Percentiles rank a stretch among this genome's conserved stretches.
Conservation (phyloP, 2,329 filamentous ascomycete species). For the Tolypocladium album region DNA sequence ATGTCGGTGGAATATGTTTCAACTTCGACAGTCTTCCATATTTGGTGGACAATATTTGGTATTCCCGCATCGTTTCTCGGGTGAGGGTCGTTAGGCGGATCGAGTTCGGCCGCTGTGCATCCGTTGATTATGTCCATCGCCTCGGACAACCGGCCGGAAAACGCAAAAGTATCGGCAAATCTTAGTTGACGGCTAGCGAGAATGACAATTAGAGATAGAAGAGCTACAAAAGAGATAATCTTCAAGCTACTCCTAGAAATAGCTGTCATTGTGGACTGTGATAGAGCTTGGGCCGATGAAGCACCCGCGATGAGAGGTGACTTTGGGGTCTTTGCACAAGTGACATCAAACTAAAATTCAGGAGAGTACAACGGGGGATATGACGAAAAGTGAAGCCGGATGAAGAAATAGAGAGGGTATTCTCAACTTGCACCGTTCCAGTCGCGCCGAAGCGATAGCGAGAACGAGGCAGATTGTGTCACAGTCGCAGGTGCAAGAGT, state of each 20-base stretch:
- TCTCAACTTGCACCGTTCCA: not conserved
- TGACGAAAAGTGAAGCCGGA: not conserved
- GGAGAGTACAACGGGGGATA: not conserved
- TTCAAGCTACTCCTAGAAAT: not conserved
- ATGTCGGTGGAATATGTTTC: slow-evolving; percentile 6
- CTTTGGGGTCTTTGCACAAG: not conserved
- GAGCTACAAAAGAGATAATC: not conserved
- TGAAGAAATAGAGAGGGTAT: not conserved
- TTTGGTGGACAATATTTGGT: slow-evolving; percentile 12
- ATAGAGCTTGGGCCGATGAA: not conserved
- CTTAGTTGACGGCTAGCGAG: not conserved
- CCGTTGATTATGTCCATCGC: not conserved
- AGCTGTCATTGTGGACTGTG: not conserved
- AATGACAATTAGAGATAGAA: not conserved
- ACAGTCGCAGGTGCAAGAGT: not conserved
- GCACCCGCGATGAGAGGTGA: not conserved
- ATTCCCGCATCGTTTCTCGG: not conserved
- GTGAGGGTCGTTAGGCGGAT: not conserved
- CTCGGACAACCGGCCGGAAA: not conserved
- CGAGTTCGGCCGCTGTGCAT: not conserved
- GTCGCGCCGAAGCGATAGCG: not conserved
- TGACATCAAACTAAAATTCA: no score
- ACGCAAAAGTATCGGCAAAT: not conserved
- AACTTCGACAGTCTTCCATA: slow-evolving; percentile 11
- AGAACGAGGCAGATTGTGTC: not conserved